Evolutionary conservation across 768 basidiomycete genomes (phyloP), one percentile per base, ranked within the genome.

Genomic region (Amanita polypyramis): DNA sequence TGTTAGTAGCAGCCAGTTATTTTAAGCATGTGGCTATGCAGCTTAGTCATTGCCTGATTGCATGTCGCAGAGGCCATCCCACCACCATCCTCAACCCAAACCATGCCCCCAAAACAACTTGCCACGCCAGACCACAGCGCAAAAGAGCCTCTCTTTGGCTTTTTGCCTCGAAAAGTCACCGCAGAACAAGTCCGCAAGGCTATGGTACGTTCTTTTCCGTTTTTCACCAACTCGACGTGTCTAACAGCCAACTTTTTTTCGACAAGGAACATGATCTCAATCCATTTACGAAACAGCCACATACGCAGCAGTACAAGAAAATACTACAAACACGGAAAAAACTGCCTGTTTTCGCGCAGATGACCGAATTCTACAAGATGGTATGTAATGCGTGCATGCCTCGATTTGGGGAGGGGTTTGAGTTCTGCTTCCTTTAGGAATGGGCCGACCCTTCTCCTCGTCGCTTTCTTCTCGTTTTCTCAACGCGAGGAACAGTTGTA

Each of bases 321-420:
- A 94, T 98, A 49, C 63, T 98, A 19, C 82, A 83, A 57, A 65
- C 73, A 9, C 79, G 96, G 49, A 91, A 83, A 70, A 87, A 88
- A 60, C 71, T 99, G 17, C 95, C 96, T 0, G 94, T 99, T 0
- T 96, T 75, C 56, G 66, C 81, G 2, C 89, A 95, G 65, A 95
- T 97, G 93, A 76, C 83, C 49, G 88, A 94, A 39, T 98, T 99
- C 63, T 79, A 83, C 58, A 75, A 85, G 55, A 84, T 94, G 69
- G 90, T 89, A 66, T 68, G 88, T 75, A 25, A 37, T 52, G 45
- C 32, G 46, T 58, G 50, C 40, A 51, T 55, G 48, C 53, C 45
- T 56, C 53, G 56, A 54, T 51, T 59, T 49, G 65, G 63, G 65
- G 66, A 65, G 65, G 68, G 67, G 63, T 61, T 68, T 73, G 64